Evolutionary conservation across 179 eudicot genomes (phyloP), one percentile per base, ranked within the genome.

Genomic region (Beta macrorhiza): DNA sequence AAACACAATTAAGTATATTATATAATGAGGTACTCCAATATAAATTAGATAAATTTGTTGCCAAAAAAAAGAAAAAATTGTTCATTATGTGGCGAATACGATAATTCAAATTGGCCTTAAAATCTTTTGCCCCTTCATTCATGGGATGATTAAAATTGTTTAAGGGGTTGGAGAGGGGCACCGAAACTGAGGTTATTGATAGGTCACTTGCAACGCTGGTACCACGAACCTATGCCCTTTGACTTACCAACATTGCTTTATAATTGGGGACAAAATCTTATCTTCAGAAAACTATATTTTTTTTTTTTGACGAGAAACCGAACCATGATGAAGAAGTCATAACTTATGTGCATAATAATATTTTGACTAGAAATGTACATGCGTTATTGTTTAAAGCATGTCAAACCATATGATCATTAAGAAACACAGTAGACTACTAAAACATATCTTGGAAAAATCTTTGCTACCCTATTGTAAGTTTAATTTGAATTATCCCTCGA

Each of bases 191-290:
- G n/a, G 10, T 68, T 16, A 32, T 68, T 42, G 11, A 69, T 69
- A 15, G 15, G 56, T 70, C 74, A 70, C 14, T 47, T n/a, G 5
- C 55, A 45, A n/a, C 57, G 74, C 55, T 70, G 29, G 74, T 70
- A 70, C 74, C 74, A 70, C 74, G 74, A 70, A n/a, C 29, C 55
- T 7, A 70, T 70, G 74, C 74, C 74, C 55, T 70, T 70, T 70
- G 74, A 70, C 74, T 70, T 47, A 70, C 55, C 56, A 70, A 70
- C 74, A 45, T 19, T 47, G 74, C 55, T 70, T 9, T 70, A 70
- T 70, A 17, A 45, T 47, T 70, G 56, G 74, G 57, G 56, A 70
- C 74, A 70, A 47, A 45, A 70, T 70, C 74, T 70, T 70, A 45
- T 70, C 57, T 45, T 70, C 20, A 47, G 1, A 19, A 70, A 4